phyloP scores from a whole-genome alignment of 1,284 basidiomycete species.

The Malassezia arunalokei region DNA sequence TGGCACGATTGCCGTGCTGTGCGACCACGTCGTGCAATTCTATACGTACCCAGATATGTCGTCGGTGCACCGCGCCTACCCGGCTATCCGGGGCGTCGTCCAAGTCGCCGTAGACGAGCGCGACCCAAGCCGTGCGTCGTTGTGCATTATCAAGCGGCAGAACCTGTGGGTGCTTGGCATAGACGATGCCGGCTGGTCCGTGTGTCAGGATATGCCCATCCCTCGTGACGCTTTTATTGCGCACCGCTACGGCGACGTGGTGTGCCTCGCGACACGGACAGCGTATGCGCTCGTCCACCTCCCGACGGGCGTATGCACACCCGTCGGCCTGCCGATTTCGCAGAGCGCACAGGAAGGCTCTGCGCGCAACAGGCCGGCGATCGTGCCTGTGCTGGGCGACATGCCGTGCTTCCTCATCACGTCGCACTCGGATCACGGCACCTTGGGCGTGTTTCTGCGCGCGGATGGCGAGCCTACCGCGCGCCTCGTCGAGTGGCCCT shows the following conservation, averaged over 20 bases:
- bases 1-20: slow-evolving; percentile 13
- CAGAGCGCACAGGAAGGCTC: slow-evolving; percentile 34
- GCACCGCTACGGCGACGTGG: slow-evolving; percentile 25
- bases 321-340: slow-evolving; percentile 40
- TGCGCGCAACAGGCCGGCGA: slow-evolving; percentile 33
- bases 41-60: slow-evolving; percentile 14
- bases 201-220: slow-evolving; percentile 24
- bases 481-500: slow-evolving; percentile 41
- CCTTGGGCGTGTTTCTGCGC: slow-evolving; percentile 39
- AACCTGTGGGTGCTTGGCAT: slow-evolving; percentile 31
- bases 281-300: slow-evolving; percentile 38
- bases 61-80: slow-evolving; percentile 1
- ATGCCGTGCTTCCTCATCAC: slow-evolving; percentile 33
- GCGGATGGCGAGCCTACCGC: slow-evolving; percentile 36
- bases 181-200: slow-evolving; percentile 19
- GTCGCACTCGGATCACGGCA: slow-evolving; percentile 31
- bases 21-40: slow-evolving; percentile 19
- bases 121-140: slow-evolving; percentile 18
- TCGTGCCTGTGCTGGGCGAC: slow-evolving; percentile 23
- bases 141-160: slow-evolving; percentile 36
- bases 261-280: slow-evolving; percentile 38
- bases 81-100: slow-evolving; percentile 17
- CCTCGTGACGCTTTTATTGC: slow-evolving; percentile 38
- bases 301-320: slow-evolving; percentile 20
- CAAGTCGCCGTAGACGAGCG: slow-evolving; percentile 20